Conservation (phyloP, 225 moss, liverwort and hornwort genomes). For the Bryum argenteum region DNA sequence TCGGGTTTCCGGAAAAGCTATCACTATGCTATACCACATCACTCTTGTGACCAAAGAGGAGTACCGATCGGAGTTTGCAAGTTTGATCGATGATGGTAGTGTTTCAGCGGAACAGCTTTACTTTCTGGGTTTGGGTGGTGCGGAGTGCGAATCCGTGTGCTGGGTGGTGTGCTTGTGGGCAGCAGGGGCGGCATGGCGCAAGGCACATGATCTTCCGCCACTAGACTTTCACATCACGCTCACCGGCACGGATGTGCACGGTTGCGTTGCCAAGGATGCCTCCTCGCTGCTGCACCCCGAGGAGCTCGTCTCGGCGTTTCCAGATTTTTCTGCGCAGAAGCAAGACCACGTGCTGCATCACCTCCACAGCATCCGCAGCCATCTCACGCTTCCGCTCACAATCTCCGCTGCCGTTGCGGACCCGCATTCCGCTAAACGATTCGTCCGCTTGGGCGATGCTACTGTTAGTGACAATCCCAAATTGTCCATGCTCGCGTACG, state of each 20-base stretch:
- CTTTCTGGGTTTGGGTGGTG: conserved; percentile 45
- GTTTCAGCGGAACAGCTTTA: conserved; percentile 37
- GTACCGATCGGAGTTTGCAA: conserved; percentile 19
- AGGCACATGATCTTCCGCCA: conserved; percentile 30
- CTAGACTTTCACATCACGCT: conserved; percentile 51
- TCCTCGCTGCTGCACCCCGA: conserved; percentile 42
- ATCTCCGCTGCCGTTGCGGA: conserved; percentile 27
- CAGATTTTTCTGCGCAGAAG: conserved; percentile 23
- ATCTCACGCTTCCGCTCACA: conserved; percentile 45
- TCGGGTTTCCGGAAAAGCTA: conserved; percentile 3
- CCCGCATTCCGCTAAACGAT: conserved; percentile 29
- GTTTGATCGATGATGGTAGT: not conserved
- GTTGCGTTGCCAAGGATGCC: conserved; percentile 34
- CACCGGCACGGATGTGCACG: conserved; percentile 27
- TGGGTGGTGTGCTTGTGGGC: conserved; percentile 55
- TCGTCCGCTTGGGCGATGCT: conserved; percentile 46
- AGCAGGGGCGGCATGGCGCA: conserved; percentile 40
- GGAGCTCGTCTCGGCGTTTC: conserved; percentile 27
- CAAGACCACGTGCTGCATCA: conserved; percentile 49
- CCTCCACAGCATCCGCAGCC: conserved; percentile 38
- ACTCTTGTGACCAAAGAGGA: conserved; percentile 47
- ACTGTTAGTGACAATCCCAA: conserved; percentile 26
- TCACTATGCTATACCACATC: conserved; percentile 37
- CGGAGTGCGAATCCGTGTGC: not conserved
- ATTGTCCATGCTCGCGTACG: conserved; percentile 48